These are phyloP conservation scores for Teratosphaeria viscida DNA, from an alignment of 2,329 filamentous ascomycete species.

Conservation along the genomic window DNA sequence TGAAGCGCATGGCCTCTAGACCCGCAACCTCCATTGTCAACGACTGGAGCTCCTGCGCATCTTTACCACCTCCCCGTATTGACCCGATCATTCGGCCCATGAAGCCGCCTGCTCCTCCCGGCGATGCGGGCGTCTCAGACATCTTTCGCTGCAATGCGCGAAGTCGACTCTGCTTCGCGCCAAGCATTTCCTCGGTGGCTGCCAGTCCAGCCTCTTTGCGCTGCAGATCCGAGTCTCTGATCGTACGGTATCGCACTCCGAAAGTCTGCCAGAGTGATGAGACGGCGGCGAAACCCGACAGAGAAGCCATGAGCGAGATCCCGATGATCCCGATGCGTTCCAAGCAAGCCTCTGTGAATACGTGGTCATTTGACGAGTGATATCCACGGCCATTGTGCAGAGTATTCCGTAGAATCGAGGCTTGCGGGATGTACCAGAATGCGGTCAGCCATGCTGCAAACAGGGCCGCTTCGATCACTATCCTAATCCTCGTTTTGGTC, in stretches of 20 bases:
- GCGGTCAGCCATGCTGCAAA: slow-evolving; percentile 59
- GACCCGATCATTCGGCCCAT: slow-evolving; percentile 65
- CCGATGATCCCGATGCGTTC: slow-evolving; percentile 72
- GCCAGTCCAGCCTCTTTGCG: slow-evolving; percentile 71
- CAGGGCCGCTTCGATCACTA: slow-evolving; percentile 45
- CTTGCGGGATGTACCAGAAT: slow-evolving; percentile 54
- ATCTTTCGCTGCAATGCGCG: slow-evolving; percentile 59
- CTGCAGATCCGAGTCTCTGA: slow-evolving; percentile 57
- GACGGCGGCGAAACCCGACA: slow-evolving; percentile 85
- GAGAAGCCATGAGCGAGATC: slow-evolving; percentile 72
- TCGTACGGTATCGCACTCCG: slow-evolving; percentile 51
- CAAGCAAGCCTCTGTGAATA: slow-evolving; percentile 46
- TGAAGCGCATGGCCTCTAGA: slow-evolving; percentile 67
- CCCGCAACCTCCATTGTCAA: slow-evolving; percentile 68
- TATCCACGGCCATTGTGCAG: slow-evolving; percentile 34
- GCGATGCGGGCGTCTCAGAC: slow-evolving; percentile 26
- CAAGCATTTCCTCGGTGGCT: slow-evolving; percentile 68
- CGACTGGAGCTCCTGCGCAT: slow-evolving; percentile 42
- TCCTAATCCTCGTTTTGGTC: slow-evolving; percentile 42
- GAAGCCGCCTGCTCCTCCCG: slow-evolving; percentile 42
- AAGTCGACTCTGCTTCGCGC: slow-evolving; percentile 62
- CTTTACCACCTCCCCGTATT: slow-evolving; percentile 53
- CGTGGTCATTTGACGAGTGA: slow-evolving; percentile 28
- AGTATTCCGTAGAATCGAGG: slow-evolving; percentile 22
- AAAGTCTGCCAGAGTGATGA: slow-evolving; percentile 81